Conservation (phyloP, 202 grass and related monocot genomes). For the Dendrocalamus latiflorus region DNA sequence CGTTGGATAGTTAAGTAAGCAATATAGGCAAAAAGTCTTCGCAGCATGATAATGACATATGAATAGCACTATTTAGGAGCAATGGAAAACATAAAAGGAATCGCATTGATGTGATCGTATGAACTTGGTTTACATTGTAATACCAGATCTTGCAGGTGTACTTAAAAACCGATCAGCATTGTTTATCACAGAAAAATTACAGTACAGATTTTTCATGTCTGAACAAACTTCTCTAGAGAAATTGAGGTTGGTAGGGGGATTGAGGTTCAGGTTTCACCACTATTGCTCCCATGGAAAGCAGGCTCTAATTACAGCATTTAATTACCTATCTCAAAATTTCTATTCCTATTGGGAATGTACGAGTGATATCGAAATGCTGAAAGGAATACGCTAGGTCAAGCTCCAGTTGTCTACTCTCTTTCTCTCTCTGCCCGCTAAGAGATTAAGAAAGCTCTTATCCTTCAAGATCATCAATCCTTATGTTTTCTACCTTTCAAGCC, state of each 20-base stretch:
- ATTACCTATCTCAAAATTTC: background rate
- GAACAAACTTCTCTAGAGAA: background rate
- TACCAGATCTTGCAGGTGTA: background rate
- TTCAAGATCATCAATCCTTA: background rate
- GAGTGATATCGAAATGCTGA: conserved; percentile 21
- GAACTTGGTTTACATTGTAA: background rate
- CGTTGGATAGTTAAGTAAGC: background rate
- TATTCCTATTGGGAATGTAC: background rate
- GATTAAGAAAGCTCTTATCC: background rate
- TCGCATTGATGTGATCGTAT: background rate
- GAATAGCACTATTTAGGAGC: background rate
- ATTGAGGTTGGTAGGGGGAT: background rate
- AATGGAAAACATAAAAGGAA: background rate
- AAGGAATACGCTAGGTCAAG: background rate
- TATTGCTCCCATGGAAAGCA: background rate
- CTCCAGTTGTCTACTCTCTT: background rate
- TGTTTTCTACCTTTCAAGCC: background rate
- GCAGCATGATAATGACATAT: conserved; percentile 1
- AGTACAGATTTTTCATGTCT: background rate
- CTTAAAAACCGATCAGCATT: background rate
- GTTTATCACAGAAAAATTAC: background rate
- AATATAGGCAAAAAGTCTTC: background rate
- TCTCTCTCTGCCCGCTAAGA: background rate
- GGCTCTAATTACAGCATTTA: background rate
- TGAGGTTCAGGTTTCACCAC: conserved; percentile 4